Conservation (phyloP, 2,329 filamentous ascomycete species). For the Emericellopsis atlantica region DNA sequence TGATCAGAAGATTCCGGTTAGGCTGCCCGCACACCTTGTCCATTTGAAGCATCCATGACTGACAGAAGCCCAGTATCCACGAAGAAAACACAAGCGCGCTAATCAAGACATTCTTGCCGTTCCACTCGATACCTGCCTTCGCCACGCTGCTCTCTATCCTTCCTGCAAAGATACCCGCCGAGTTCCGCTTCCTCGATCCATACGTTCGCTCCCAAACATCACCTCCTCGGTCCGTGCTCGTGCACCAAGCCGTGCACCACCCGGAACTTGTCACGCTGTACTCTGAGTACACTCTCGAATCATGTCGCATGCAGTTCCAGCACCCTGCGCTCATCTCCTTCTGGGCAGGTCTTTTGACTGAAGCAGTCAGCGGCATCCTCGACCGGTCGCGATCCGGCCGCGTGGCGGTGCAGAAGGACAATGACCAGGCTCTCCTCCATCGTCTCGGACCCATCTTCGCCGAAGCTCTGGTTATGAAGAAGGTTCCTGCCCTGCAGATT, state of each 20-base stretch:
- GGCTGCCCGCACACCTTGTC: not conserved
- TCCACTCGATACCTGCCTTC: slow-evolving; percentile 79
- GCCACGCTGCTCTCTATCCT: slow-evolving; percentile 78
- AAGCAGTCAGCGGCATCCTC: slow-evolving; percentile 73
- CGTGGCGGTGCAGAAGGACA: slow-evolving; percentile 62
- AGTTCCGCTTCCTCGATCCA: slow-evolving; percentile 75
- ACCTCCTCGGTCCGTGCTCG: slow-evolving; percentile 68
- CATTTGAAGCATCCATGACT: slow-evolving; percentile 3
- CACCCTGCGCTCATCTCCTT: slow-evolving; percentile 73
- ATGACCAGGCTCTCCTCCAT: slow-evolving; percentile 66
- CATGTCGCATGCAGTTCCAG: slow-evolving; percentile 58
- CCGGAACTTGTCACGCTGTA: slow-evolving; percentile 62
- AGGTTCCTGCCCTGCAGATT: slow-evolving; percentile 66
- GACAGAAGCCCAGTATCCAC: slow-evolving; percentile 53
- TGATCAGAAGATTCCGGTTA: slow-evolving; percentile 80
- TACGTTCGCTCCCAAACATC: slow-evolving; percentile 68
- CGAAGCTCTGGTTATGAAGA: slow-evolving; percentile 62
- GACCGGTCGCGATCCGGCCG: slow-evolving; percentile 67
- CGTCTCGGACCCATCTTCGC: slow-evolving; percentile 58
- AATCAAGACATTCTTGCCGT: slow-evolving; percentile 81
- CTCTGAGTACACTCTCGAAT: slow-evolving; percentile 66
- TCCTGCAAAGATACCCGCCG: slow-evolving; percentile 57
- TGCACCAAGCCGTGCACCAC: slow-evolving; percentile 73
- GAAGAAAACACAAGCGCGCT: slow-evolving; percentile 75
- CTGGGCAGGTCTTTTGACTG: slow-evolving; percentile 80